Evolutionary conservation across 2,329 filamentous ascomycete species (phyloP).

Genomic region (Cladophialophora carrionii): DNA sequence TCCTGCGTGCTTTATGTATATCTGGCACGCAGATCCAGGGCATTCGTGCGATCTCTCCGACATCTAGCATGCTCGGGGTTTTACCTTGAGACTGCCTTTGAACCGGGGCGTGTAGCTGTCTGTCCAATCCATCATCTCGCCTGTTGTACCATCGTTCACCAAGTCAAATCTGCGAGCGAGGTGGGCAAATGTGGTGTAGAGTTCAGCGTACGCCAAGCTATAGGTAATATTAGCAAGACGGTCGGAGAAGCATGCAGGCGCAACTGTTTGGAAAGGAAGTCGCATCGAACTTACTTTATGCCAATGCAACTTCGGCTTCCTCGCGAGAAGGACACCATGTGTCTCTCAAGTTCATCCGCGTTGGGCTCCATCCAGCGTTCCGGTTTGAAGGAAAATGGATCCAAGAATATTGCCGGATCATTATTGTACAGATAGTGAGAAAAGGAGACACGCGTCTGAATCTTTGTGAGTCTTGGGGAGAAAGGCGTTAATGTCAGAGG

Average conservation of each 20-base stretch:
- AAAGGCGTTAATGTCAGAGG: not conserved
- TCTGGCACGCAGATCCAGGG: not conserved
- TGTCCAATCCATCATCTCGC: conserved; percentile 37
- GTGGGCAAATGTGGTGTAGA: conserved; percentile 39
- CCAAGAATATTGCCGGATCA: conserved; percentile 43
- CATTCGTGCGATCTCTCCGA: not conserved
- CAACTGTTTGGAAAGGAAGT: not conserved
- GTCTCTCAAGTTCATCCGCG: conserved; percentile 45
- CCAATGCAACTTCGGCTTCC: conserved; percentile 50
- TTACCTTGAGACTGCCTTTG: conserved; percentile 20
- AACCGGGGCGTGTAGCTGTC: conserved; percentile 18
- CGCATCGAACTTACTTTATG: conserved; percentile 38
- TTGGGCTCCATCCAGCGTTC: conserved; percentile 48
- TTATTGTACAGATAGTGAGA: conserved; percentile 25
- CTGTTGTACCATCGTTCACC: conserved; percentile 39
- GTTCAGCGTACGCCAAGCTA: conserved; percentile 42
- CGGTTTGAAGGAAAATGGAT: conserved; percentile 43
- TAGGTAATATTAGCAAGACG: not conserved
- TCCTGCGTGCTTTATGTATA: not conserved
- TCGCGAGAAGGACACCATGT: conserved; percentile 47
- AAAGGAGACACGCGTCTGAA: conserved; percentile 20
- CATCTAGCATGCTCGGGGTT: not conserved
- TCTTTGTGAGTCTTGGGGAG: not conserved
- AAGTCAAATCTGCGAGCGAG: conserved; percentile 42
- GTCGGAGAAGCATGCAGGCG: not conserved